Percentiles rank a stretch among this genome's conserved stretches.
phyloP scores from a whole-genome alignment of 768 basidiomycete species.

The Leucocoprinus sp. region DNA sequence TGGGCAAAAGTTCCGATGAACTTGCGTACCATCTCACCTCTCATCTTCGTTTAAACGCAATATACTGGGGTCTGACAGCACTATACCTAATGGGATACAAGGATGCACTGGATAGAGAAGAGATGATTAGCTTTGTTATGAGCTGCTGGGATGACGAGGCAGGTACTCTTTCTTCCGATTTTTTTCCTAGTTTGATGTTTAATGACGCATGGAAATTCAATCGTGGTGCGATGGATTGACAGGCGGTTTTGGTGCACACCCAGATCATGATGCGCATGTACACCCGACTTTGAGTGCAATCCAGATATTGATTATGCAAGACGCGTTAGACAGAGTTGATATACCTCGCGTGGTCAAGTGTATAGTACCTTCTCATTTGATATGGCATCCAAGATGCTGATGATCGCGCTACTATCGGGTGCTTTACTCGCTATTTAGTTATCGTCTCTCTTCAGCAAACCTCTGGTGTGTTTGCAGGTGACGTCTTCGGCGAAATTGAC shows the following conservation, averaged over 20 bases:
- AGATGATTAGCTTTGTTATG: slow-evolving; percentile 85
- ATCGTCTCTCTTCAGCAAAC: slow-evolving; percentile 78
- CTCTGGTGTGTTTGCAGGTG: slow-evolving; percentile 86
- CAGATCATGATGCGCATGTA: slow-evolving; percentile 87
- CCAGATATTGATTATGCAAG: slow-evolving; percentile 83
- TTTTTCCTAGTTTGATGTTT: not conserved
- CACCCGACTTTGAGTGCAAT: slow-evolving; percentile 84
- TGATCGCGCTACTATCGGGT: not conserved
- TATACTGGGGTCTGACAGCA: slow-evolving; percentile 95
- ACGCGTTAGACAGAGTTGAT: slow-evolving; percentile 69
- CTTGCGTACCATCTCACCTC: slow-evolving; percentile 84
- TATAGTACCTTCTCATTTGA: slow-evolving; percentile 28
- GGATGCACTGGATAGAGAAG: slow-evolving; percentile 74
- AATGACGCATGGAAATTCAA: no score
- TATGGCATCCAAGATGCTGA: no score
- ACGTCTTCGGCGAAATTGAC: slow-evolving; percentile 85
- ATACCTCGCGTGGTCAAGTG: slow-evolving; percentile 66
- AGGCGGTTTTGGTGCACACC: slow-evolving; percentile 93
- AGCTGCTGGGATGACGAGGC: slow-evolving; percentile 92
- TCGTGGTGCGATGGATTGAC: slow-evolving; percentile 1
- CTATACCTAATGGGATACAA: slow-evolving; percentile 70
- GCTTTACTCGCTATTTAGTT: slow-evolving; percentile 36
- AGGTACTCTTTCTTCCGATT: slow-evolving; percentile 37
- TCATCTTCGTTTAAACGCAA: slow-evolving; percentile 89
- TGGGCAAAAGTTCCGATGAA: slow-evolving; percentile 79